These are phyloP conservation scores for Tuber aestivum DNA, from an alignment of 495 filamentous ascomycete genomes.

Conservation along the genomic window DNA sequence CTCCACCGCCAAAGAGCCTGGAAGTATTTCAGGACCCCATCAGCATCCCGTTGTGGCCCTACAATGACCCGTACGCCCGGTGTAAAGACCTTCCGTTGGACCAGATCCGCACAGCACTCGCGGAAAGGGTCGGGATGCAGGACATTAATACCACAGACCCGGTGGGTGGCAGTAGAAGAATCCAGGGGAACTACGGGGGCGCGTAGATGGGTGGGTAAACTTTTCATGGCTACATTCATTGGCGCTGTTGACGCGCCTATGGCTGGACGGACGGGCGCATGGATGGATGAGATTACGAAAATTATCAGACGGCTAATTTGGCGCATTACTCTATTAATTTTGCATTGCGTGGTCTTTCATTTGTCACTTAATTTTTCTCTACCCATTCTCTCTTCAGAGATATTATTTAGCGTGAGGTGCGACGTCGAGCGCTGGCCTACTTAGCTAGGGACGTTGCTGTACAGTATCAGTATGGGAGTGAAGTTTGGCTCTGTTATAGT, in stretches of 20 bases:
- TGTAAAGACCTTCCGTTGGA: slow-evolving; percentile 59
- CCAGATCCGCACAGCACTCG: slow-evolving; percentile 55
- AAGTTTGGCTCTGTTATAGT: background rate
- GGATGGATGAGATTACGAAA: background rate
- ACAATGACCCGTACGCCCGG: slow-evolving; percentile 54
- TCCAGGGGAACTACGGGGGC: background rate
- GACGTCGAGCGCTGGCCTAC: background rate
- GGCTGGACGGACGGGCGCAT: background rate
- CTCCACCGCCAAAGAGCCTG: slow-evolving; percentile 51
- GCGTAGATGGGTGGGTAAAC: background rate
- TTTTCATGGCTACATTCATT: background rate
- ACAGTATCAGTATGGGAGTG: background rate
- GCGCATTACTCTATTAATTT: background rate
- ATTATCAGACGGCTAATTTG: background rate
- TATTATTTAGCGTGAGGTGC: background rate
- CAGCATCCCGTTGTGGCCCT: slow-evolving; percentile 64
- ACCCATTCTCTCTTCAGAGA: background rate
- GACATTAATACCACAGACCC: background rate
- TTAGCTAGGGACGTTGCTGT: too few relatives aligned
- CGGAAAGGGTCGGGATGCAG: slow-evolving; percentile 44
- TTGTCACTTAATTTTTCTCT: background rate
- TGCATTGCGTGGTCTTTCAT: background rate
- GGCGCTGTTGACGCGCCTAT: background rate
- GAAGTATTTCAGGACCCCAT: slow-evolving; percentile 53
- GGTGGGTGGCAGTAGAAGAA: slow-evolving; percentile 10